Percentiles rank a stretch among this genome's conserved stretches.
These are phyloP conservation scores for Abrus precatorius DNA, from an alignment of 306 rosid species.

Conservation along the genomic window DNA sequence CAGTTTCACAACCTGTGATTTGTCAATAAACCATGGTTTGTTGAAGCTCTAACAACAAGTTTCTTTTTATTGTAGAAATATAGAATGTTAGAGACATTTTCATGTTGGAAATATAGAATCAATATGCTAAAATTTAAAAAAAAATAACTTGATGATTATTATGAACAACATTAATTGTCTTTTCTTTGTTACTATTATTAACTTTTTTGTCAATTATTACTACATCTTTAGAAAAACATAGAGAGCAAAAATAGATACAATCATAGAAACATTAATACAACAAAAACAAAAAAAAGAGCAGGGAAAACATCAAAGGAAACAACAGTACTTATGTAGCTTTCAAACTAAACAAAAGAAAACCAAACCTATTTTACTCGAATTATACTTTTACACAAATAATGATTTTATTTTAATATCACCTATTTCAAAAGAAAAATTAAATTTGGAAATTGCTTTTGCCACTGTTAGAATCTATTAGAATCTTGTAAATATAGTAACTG, in stretches of 20 bases:
- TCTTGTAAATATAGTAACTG: too few species aligned
- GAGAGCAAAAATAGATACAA: too few species aligned
- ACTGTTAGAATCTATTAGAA: too few species aligned
- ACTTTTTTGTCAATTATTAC: conserved; percentile 59
- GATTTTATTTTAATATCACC: too few species aligned
- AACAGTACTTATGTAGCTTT: neutral
- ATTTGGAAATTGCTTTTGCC: too few species aligned
- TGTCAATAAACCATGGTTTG: conserved; percentile 39
- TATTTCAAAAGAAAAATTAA: too few species aligned
- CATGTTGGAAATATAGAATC: conserved; percentile 20
- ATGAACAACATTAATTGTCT: conserved; percentile 54
- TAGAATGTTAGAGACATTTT: conserved; percentile 46
- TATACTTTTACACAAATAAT: too few species aligned
- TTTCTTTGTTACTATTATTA: conserved; percentile 63
- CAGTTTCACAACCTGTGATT: conserved; percentile 48
- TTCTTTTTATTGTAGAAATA: conserved; percentile 57
- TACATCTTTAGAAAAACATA: conserved; percentile 49
- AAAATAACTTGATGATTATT: conserved; percentile 54
- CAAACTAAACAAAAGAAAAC: neutral
- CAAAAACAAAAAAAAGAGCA: conserved; percentile 7
- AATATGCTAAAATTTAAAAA: conserved; percentile 35
- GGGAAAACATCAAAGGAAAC: conserved; percentile 11
- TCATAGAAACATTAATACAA: conserved; percentile 11
- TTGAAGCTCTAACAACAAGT: conserved; percentile 45
- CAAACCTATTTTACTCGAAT: conserved; percentile 7